Evolutionary conservation across 169 alveolate genomes (phyloP), one percentile per base, ranked within the genome.

Genomic region (Plasmodium relictum): DNA sequence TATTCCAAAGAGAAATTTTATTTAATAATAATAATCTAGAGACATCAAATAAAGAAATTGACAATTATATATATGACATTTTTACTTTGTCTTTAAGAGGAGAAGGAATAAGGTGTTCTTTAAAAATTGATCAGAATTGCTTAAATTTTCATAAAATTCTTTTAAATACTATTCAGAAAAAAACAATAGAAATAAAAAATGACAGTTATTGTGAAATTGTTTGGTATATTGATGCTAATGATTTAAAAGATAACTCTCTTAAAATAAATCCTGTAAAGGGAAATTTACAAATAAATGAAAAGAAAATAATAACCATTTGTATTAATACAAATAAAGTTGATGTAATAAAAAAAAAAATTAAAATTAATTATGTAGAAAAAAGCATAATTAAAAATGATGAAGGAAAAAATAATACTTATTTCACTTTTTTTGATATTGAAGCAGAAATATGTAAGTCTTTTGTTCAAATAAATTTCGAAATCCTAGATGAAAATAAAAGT

Each of bases 131-230:
- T 39, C 69, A 63, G 50, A 66, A 58, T 26, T 65, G 31, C 45
- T 20, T 78, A 78, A 78, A 78, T 69, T 78, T 78, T 20, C 89
- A 63, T 70, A 78, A 78, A 78, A 44, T 78, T 31, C 76, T 78
- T 6, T 50, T 78, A 52, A 63, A 78, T 56, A 45, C 89, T 18
- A 61, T 63, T 78, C 78, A 78, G 59, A 52, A 65, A 37, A 78
- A 78, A 65, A 65, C 22, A 26, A n/a, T 66, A 12, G 74, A 78
- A 48, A 65, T 78, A 14, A 78, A 65, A 44, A 78, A 78, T 44
- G 45, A 58, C 26, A 78, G 71, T 20, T 78, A 78, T 31, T 78
- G 89, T 41, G 89, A 78, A 54, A 54, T 78, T 50, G 4, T 45
- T 26, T 78, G 89, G 89, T 78, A 58, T 78, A 59, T 78, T 26